Evolutionary conservation across 2,329 filamentous ascomycete genomes (phyloP), one percentile per base, ranked within the genome.

Genomic region (Lecanicillium sp.): DNA sequence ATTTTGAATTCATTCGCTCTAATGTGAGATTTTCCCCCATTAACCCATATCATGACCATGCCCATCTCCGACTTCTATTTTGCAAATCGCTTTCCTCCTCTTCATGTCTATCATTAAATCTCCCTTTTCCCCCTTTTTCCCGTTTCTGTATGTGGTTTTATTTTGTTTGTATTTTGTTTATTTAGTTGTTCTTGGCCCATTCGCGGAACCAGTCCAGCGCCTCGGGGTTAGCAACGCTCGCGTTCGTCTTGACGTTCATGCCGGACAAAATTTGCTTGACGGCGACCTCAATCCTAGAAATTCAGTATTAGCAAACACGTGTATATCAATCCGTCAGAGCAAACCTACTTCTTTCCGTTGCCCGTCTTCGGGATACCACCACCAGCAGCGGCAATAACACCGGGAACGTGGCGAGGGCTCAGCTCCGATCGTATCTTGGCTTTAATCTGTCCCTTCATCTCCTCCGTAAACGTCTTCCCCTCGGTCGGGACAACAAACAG

Each of bases 221-320:
- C 56, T 84, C 86, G 2, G 87, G 84, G 64, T 97, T 97, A 4
- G 89, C 88, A n/a, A 97, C 90, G 60, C 88, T 94, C 0, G 90
- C 90, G 41, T 89, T 90, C 0, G 88, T 93, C 72, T 90, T 90
- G 55, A 96, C 82, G 44, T 87, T 80, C 66, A 90, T 71, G 0
- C 90, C 91, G 23, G 88, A 95, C 2, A 98, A 70, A 37, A 97
- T 96, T 67, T 96, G 90, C 73, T 97, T 97, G 5, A 97, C 91
- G 0, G 89, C 88, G 40, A 94, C 90, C 65, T 98, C 91, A 51
- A 98, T 88, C 68, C 84, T 87, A 32, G 29, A 44, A 14, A 40
- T 0, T 26, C 2, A 19, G 2, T 19, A 48, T 61, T 53, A 61
- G 50, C 21, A 44, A 21, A 7, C n/a, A 35, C 8, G 8, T 17